Evolutionary conservation across 2,329 filamentous ascomycete species (phyloP).

Genomic region (Aspergillus brasiliensis): DNA sequence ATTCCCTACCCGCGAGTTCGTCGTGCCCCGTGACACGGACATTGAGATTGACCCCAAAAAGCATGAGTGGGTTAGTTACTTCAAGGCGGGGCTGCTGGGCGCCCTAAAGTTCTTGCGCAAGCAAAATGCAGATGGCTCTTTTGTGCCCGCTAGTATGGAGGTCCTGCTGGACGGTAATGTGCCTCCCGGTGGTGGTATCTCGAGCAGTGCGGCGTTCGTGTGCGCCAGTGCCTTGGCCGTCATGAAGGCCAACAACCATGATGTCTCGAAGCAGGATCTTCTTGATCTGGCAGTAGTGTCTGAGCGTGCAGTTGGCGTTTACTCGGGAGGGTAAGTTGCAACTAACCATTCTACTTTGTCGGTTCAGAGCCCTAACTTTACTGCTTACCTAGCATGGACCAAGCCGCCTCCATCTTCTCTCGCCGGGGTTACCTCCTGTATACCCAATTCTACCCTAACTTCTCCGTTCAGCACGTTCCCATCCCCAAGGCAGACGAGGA

Average conservation of each 20-base stretch:
- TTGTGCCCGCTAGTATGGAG: constrained; percentile 76
- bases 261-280: constrained; percentile 86
- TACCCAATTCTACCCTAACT: constrained; percentile 81
- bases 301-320: constrained; percentile 91
- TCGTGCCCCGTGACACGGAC: constrained; percentile 62
- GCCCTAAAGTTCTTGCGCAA: constrained; percentile 74
- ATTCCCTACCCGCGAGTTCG: constrained; percentile 75
- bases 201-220: constrained; percentile 91
- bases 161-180: constrained; percentile 90
- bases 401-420: constrained; percentile 93
- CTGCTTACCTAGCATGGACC: constrained; percentile 74
- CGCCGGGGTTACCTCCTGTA: constrained; percentile 82
- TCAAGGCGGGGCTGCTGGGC: constrained; percentile 85
- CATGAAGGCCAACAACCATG: constrained; percentile 79
- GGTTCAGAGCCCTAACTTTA: not conserved
- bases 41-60: constrained; percentile 82
- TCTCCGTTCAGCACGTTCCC: constrained; percentile 74
- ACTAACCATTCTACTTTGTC: not conserved
- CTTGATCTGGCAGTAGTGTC: constrained; percentile 93
- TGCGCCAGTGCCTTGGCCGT: constrained; percentile 87
- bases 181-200: constrained; percentile 86
- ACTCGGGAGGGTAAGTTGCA: constrained; percentile 79
- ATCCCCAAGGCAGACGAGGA: constrained; percentile 82
- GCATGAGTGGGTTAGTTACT: constrained; percentile 98
- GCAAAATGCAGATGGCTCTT: constrained; percentile 63